Evolutionary conservation across 1,284 basidiomycete genomes (phyloP).

Genomic region (Phellinidium pouzarii): DNA sequence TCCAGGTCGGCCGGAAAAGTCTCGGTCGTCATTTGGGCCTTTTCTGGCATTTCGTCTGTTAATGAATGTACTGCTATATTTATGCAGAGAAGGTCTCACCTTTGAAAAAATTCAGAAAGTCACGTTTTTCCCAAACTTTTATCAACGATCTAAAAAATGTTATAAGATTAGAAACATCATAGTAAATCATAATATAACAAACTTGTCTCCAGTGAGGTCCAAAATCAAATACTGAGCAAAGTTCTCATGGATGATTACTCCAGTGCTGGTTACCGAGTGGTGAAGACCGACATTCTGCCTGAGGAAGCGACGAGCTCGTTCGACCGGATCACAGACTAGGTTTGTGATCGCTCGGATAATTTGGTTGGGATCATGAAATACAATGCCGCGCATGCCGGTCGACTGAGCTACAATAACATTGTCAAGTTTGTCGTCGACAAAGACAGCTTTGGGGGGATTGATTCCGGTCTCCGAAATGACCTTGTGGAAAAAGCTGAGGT

Average conservation of each 20-base stretch:
- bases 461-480: conserved; percentile 32
- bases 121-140: background rate
- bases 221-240: conserved; percentile 51
- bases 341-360: conserved; percentile 41
- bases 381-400: conserved; percentile 46
- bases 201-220: conserved; percentile 27
- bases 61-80: too few relatives aligned
- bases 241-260: conserved; percentile 41
- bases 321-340: conserved; percentile 40
- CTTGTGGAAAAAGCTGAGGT: conserved; percentile 45
- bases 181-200: background rate
- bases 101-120: background rate
- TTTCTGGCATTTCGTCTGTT: conserved; percentile 24
- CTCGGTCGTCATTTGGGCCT: conserved; percentile 10
- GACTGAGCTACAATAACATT: conserved; percentile 52
- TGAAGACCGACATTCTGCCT: conserved; percentile 34
- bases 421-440: conserved; percentile 55
- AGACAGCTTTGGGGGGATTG: conserved; percentile 29
- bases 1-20: too few relatives aligned
- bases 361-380: conserved; percentile 36
- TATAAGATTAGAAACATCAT: background rate
- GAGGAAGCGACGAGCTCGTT: conserved; percentile 37
- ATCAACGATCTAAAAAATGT: background rate
- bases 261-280: conserved; percentile 39
- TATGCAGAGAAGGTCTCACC: background rate